A percentile compares a stretch with the other conserved stretches of the same genome.
phyloP scores from a whole-genome alignment of 2,329 filamentous ascomycete species.

The Capronia epimyces region DNA sequence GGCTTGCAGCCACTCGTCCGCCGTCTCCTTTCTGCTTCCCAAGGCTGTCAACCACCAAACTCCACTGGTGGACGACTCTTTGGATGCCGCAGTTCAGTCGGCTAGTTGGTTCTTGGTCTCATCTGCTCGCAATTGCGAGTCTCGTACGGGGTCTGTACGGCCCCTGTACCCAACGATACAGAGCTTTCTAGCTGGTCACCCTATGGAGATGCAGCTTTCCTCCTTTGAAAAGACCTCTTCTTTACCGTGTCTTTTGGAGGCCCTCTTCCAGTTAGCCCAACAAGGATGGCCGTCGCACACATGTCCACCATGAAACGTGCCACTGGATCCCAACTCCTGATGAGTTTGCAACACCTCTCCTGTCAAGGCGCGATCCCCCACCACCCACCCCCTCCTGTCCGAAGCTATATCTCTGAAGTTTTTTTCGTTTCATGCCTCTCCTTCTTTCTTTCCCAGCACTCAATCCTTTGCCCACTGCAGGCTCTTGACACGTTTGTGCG shows the following conservation, averaged over 20 bases:
- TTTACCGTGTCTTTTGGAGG: background rate
- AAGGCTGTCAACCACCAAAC: background rate
- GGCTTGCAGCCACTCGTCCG: background rate
- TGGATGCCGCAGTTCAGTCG: background rate
- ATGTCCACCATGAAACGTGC: conserved; percentile 24
- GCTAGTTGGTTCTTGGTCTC: background rate
- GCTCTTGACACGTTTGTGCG: conserved; percentile 31
- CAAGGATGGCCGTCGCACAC: conserved; percentile 18
- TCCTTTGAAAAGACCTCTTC: conserved; percentile 14
- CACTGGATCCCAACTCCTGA: conserved; percentile 21
- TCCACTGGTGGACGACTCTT: background rate
- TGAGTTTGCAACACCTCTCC: conserved; percentile 6
- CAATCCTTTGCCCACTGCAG: conserved; percentile 25
- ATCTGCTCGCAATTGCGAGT: background rate
- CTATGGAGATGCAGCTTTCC: background rate
- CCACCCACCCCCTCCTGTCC: conserved; percentile 6
- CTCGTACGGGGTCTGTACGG: background rate
- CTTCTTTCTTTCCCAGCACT: conserved; percentile 15
- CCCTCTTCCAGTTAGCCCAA: background rate
- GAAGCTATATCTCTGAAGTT: conserved; percentile 23
- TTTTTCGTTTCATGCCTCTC: conserved; percentile 20
- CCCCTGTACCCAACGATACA: too few species aligned
- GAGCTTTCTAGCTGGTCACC: background rate
- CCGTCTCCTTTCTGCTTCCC: background rate
- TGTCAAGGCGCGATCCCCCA: conserved; percentile 1